Evolutionary conservation across 495 filamentous ascomycete genomes (phyloP).

Genomic region (Aspergillus bridgeri): DNA sequence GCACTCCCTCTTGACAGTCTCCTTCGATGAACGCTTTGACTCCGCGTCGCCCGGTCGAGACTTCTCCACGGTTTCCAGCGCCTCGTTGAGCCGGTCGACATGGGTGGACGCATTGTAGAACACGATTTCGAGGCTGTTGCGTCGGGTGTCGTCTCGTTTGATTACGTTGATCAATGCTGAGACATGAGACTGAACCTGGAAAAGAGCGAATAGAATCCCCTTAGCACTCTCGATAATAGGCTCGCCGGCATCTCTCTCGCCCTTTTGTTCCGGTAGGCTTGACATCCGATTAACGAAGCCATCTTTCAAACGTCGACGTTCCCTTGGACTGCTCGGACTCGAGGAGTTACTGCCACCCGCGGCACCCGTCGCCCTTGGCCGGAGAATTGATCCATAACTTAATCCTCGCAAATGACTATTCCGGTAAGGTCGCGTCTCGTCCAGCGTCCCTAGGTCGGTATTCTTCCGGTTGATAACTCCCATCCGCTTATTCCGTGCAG

Average conservation of each 20-base stretch:
- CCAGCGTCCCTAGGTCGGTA: constrained; percentile 68
- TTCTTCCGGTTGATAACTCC: constrained; percentile 72
- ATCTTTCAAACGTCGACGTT: constrained; percentile 47
- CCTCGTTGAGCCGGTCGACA: constrained; percentile 70
- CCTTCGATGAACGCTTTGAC: constrained; percentile 42
- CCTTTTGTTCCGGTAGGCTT: constrained; percentile 77
- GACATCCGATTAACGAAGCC: constrained; percentile 72
- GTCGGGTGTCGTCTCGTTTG: constrained; percentile 61
- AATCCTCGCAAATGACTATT: constrained; percentile 80
- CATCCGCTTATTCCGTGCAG: constrained; percentile 69
- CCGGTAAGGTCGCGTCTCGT: constrained; percentile 68
- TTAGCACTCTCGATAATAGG: constrained; percentile 76
- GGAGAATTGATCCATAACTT: constrained; percentile 75
- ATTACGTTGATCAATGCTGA: constrained; percentile 68
- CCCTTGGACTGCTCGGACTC: constrained; percentile 56
- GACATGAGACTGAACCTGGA: constrained; percentile 74
- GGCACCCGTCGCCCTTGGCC: constrained; percentile 45
- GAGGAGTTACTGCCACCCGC: constrained; percentile 48
- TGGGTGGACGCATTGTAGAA: constrained; percentile 74
- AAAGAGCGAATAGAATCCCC: constrained; percentile 81
- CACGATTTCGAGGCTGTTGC: constrained; percentile 71
- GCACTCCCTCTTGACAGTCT: constrained; percentile 61
- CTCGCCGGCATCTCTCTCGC: constrained; percentile 55
- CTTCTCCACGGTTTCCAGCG: constrained; percentile 62
- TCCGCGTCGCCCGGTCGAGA: constrained; percentile 35